phyloP scores from a whole-genome alignment of 2,329 filamentous ascomycete species.

The Botrytis pseudocinerea region DNA sequence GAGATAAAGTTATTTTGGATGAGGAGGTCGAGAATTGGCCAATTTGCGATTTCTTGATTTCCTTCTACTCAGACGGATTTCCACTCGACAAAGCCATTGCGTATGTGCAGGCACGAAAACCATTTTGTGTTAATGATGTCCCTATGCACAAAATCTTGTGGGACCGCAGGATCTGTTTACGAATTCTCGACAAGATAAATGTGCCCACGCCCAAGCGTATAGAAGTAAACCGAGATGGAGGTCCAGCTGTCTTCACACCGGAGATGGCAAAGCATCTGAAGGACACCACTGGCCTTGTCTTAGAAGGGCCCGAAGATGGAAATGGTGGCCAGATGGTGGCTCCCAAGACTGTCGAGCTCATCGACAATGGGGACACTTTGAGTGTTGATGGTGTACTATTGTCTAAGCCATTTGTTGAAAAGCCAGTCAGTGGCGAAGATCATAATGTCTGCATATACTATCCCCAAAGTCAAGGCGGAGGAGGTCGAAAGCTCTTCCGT shows the following conservation, averaged over 20 bases:
- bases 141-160: conserved; percentile 97
- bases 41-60: conserved; percentile 88
- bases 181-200: conserved; percentile 82
- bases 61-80: conserved; percentile 97
- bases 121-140: conserved; percentile 96
- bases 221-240: conserved; percentile 91
- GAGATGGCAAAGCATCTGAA: conserved; percentile 80
- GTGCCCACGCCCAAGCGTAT: conserved; percentile 87
- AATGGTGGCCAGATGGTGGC: conserved; percentile 52
- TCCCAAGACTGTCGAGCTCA: conserved; percentile 73
- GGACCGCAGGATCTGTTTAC: conserved; percentile 89
- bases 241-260: conserved; percentile 73
- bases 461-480: conserved; percentile 80
- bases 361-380: conserved; percentile 87
- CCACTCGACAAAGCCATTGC: conserved; percentile 95
- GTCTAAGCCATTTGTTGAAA: conserved; percentile 95
- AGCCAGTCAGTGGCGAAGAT: conserved; percentile 96
- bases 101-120: conserved; percentile 88
- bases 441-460: conserved; percentile 99
- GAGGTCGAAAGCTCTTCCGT: conserved; percentile 87
- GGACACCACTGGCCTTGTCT: conserved; percentile 73
- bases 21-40: conserved; percentile 97
- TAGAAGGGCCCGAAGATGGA: conserved; percentile 70
- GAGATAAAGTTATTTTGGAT: conserved; percentile 97
- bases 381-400: conserved; percentile 81